Percentiles rank a stretch among this genome's conserved stretches.
Conservation (phyloP, 371 early-diverging fungal genomes). For the Parasitella parasitica region DNA sequence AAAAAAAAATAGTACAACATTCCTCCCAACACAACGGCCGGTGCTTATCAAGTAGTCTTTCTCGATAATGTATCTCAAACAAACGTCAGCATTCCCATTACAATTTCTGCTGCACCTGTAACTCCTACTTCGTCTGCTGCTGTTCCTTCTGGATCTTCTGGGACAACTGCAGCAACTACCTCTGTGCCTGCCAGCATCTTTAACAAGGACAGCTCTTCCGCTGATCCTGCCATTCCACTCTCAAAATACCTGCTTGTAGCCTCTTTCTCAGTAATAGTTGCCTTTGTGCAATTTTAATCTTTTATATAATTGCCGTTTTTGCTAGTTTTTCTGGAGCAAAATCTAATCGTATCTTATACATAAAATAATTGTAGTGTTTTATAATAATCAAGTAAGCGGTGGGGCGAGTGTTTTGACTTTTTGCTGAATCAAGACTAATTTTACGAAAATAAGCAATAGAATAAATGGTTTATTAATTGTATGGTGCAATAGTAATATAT, state of each 20-base stretch:
- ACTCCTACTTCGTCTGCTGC: slow-evolving; percentile 7
- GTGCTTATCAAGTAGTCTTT: slow-evolving; percentile 30
- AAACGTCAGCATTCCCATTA: slow-evolving; percentile 30
- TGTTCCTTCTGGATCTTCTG: slow-evolving; percentile 1
- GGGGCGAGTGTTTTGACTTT: too few species aligned
- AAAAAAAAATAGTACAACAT: slow-evolving; percentile 40
- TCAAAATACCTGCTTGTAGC: slow-evolving; percentile 2
- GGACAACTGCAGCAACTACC: neutral
- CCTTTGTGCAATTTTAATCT: slow-evolving; percentile 11
- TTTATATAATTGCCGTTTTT: neutral
- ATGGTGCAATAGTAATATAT: too few species aligned
- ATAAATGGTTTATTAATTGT: too few species aligned
- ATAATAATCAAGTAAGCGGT: too few species aligned
- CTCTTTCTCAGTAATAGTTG: neutral
- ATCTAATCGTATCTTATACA: neutral
- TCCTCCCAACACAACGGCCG: slow-evolving; percentile 28
- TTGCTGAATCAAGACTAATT: too few species aligned
- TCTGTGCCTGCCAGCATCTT: neutral
- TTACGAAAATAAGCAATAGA: too few species aligned
- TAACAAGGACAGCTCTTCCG: slow-evolving; percentile 1
- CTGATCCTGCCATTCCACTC: neutral
- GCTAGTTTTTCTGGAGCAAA: neutral
- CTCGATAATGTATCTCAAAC: slow-evolving; percentile 22
- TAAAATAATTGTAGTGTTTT: neutral
- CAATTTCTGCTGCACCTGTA: slow-evolving; percentile 28